Evolutionary conservation across 2,329 filamentous ascomycete genomes (phyloP), one percentile per base, ranked within the genome.

Genomic region (Penicillium palitans): DNA sequence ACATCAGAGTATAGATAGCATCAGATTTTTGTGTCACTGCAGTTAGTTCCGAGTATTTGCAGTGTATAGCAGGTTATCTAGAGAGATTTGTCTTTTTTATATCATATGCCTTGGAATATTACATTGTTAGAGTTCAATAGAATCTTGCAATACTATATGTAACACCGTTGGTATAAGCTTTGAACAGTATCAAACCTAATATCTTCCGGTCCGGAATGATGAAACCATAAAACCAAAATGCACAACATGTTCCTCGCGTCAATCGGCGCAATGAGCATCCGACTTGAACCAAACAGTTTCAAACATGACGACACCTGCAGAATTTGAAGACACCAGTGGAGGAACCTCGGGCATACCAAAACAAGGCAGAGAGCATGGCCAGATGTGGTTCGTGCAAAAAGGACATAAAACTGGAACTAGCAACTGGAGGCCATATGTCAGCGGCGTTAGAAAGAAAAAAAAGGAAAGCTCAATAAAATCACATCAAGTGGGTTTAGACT

Each of bases 311-410:
- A 21, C 44, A 46, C n/a, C 1, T 31, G 44, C 27, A 46, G 12
- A 46, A 15, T 47, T 21, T 24, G 45, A 47, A 33, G 29, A 33
- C 19, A 33, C 45, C 29, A 13, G 19, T 33, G 45, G 29, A 33
- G 27, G 27, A 47, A 33, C 19, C 24, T 47, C 29, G 45, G 45
- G 1, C 1, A 24, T 33, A 47, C 4, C 6, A 47, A 47, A 47
- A 49, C 52, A 55, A 55, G 44, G 52, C 45, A 55, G 15, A 39
- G 52, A 39, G 52, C 6, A 15, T 39, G 24, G 25, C 44, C 21
- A 33, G n/a, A 41, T 25, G 12, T 39, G 19, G 49, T 52, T 52
- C 49, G 37, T 41, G 33, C 3, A 19, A 19, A 29, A 48, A 9
- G 8, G 33, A 15, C 12, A n/a, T 6, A 41, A 54, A 48, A 55